phyloP scores from a whole-genome alignment of 805 yeast species.

The Candida sanyiensis region DNA sequence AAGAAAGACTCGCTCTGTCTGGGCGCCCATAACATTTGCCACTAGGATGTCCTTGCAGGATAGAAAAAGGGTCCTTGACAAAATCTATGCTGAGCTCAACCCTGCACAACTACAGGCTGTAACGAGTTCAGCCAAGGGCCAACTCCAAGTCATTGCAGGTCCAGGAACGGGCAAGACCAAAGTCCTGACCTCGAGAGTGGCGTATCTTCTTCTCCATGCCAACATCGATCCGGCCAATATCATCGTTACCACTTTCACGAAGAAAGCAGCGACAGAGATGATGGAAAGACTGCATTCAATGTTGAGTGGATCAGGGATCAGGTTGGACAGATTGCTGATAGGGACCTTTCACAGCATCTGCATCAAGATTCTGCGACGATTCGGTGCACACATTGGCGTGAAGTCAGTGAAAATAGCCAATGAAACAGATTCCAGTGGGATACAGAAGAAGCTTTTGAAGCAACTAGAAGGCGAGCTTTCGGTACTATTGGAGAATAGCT shows the following conservation, averaged over 20 bases:
- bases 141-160: constrained; percentile 53
- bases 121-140: constrained; percentile 33
- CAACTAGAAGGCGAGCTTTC: constrained; percentile 6
- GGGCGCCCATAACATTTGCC: background rate
- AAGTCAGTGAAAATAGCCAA: constrained; percentile 51
- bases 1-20: too few relatives aligned
- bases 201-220: constrained; percentile 50
- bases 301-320: constrained; percentile 29
- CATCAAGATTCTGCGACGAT: constrained; percentile 46
- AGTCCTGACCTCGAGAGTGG: constrained; percentile 75
- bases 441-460: constrained; percentile 38
- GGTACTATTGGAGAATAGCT: background rate
- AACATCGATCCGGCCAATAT: constrained; percentile 54
- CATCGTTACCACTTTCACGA: constrained; percentile 88
- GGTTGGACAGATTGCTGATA: constrained; percentile 45
- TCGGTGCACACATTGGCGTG: constrained; percentile 47
- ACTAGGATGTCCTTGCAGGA: background rate
- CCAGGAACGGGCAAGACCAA: constrained; percentile 79
- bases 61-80: background rate
- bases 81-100: constrained; percentile 27
- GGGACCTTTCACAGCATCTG: constrained; percentile 93
- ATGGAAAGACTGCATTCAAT: constrained; percentile 45
- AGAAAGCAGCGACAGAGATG: constrained; percentile 89
- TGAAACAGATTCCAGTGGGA: constrained; percentile 50
- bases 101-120: constrained; percentile 41